Evolutionary conservation across 2,329 filamentous ascomycete genomes (phyloP).

Genomic region (Xenoacremonium recifei): DNA sequence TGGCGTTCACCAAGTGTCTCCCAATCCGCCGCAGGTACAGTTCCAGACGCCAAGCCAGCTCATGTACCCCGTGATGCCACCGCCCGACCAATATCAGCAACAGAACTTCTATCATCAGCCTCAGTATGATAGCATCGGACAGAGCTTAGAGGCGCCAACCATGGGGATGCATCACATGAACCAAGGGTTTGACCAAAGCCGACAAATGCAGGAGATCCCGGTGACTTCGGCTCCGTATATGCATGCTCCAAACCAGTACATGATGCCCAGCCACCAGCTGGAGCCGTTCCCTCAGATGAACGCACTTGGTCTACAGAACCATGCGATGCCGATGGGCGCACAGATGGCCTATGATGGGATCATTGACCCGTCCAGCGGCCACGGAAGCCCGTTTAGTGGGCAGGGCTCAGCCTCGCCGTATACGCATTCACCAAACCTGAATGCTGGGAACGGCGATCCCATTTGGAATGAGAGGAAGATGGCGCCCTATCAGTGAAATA

Average conservation of each 20-base stretch:
- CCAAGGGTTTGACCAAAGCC: conserved; percentile 21
- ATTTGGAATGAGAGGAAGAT: conserved; percentile 25
- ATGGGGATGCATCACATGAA: conserved; percentile 26
- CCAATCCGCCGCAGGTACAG: conserved; percentile 16
- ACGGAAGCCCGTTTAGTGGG: conserved; percentile 36
- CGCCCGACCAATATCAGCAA: conserved; percentile 21
- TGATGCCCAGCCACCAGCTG: conserved; percentile 25
- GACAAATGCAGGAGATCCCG: conserved; percentile 25
- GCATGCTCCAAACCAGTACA: conserved; percentile 20
- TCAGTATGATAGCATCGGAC: conserved; percentile 27
- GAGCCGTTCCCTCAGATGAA: conserved; percentile 34
- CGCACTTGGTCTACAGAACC: conserved; percentile 31
- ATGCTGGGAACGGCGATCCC: conserved; percentile 19
- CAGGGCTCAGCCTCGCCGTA: conserved; percentile 36
- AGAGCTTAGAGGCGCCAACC: conserved; percentile 22
- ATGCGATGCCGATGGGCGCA: conserved; percentile 21
- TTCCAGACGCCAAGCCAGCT: conserved; percentile 19
- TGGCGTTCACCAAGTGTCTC: conserved; percentile 14
- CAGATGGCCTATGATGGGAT: conserved; percentile 32
- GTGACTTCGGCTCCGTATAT: conserved; percentile 22
- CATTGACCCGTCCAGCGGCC: conserved; percentile 30
- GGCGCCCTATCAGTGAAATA: conserved; percentile 9
- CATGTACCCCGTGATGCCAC: conserved; percentile 26
- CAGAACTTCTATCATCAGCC: conserved; percentile 21
- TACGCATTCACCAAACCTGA: conserved; percentile 32